phyloP scores from a whole-genome alignment of 306 rosid species.

The Carpinus viminea region DNA sequence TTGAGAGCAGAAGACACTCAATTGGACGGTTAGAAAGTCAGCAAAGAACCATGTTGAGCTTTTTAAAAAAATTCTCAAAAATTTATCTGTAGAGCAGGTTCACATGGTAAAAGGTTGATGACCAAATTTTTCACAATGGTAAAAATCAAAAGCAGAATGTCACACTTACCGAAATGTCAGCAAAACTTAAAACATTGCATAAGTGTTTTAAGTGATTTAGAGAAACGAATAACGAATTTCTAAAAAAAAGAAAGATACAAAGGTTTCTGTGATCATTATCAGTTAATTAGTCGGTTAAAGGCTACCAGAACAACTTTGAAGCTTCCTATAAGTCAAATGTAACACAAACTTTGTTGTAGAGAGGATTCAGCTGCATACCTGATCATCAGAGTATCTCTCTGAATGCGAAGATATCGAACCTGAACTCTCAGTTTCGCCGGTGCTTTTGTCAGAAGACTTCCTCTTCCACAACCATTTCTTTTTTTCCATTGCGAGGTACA shows the following conservation, averaged over 20 bases:
- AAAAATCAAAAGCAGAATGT: slow-evolving; percentile 12
- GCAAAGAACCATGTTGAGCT: not conserved
- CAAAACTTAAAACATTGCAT: not conserved
- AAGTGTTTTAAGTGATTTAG: not conserved
- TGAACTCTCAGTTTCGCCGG: slow-evolving; percentile 79
- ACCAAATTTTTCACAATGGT: not conserved
- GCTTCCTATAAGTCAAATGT: slow-evolving; percentile 6
- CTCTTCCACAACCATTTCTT: slow-evolving; percentile 87
- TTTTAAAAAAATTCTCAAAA: not conserved
- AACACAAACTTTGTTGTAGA: not conserved
- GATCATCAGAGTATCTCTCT: slow-evolving; percentile 79
- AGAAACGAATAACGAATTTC: not conserved
- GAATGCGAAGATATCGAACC: slow-evolving; percentile 81
- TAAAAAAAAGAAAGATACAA: not conserved
- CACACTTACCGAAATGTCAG: slow-evolving; percentile 10
- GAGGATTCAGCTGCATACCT: slow-evolving; percentile 43
- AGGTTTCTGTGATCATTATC: not conserved
- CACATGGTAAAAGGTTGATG: not conserved
- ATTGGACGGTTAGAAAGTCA: not conserved
- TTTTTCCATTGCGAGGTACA: slow-evolving; percentile 57
- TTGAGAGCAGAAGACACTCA: not conserved
- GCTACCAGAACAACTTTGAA: not conserved
- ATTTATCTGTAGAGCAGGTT: slow-evolving; percentile 10
- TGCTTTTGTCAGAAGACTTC: slow-evolving; percentile 72
- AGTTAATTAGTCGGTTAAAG: not conserved